Percentiles rank a stretch among this genome's conserved stretches.
phyloP scores from a whole-genome alignment of 345 rosid species.

The Luvunga scandens region DNA sequence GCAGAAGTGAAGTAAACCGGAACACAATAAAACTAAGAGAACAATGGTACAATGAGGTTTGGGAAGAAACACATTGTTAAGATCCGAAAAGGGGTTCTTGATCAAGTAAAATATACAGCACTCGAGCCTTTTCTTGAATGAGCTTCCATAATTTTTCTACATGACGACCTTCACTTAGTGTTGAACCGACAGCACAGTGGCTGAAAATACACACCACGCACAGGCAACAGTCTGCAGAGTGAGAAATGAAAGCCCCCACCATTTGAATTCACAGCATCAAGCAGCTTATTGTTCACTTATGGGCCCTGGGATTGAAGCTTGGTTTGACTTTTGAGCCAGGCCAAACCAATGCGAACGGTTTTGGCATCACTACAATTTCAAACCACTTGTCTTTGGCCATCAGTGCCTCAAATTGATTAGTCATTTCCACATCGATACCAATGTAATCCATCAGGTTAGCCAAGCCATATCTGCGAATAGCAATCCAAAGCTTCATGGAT shows the following conservation, averaged over 20 bases:
- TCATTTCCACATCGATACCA: slow-evolving; percentile 17
- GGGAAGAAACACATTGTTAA: too few species aligned
- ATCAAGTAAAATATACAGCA: too few species aligned
- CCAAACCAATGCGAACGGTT: slow-evolving; percentile 38
- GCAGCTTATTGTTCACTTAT: slow-evolving; percentile 5
- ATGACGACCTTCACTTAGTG: slow-evolving; percentile 21
- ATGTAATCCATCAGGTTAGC: too few species aligned
- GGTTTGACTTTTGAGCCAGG: slow-evolving; percentile 21
- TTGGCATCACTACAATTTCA: slow-evolving; percentile 23
- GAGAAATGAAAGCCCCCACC: slow-evolving; percentile 14
- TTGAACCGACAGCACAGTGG: slow-evolving; percentile 21
- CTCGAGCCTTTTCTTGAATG: slow-evolving; percentile 18
- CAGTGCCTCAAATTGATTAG: slow-evolving; percentile 29
- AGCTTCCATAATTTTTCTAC: slow-evolving; percentile 30
- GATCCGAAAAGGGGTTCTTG: too few species aligned
- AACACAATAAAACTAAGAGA: too few species aligned
- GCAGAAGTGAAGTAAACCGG: too few species aligned
- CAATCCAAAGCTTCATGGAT: too few species aligned
- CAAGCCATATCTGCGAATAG: too few species aligned
- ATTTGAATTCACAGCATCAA: slow-evolving; percentile 26
- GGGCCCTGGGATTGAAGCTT: neutral
- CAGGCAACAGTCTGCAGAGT: too few species aligned
- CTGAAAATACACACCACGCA: slow-evolving; percentile 8
- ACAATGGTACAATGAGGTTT: too few species aligned
- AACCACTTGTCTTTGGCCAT: slow-evolving; percentile 20